phyloP scores from a whole-genome alignment of 2,329 filamentous ascomycete genomes.

The Monosporascus sp. region DNA sequence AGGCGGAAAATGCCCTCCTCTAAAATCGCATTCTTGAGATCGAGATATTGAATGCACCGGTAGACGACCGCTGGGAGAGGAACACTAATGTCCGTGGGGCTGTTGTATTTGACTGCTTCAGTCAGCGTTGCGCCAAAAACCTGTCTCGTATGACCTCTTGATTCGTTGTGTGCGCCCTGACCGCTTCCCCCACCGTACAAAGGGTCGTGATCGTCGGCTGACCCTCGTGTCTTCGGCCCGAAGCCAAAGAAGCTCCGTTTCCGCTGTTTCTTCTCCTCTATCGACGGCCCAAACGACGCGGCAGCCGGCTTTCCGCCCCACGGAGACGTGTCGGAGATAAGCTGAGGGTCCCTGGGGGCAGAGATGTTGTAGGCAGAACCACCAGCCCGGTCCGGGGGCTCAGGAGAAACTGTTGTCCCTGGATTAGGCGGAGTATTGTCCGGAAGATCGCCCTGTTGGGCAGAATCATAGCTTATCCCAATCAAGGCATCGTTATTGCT shows the following conservation, averaged over 20 bases:
- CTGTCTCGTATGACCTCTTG: constrained; percentile 53
- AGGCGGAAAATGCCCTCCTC: constrained; percentile 97
- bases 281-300: constrained; percentile 39
- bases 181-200: constrained; percentile 43
- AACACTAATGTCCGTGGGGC: constrained; percentile 65
- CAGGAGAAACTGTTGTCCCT: constrained; percentile 22
- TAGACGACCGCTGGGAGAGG: constrained; percentile 89
- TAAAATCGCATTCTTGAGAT: constrained; percentile 69
- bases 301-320: constrained; percentile 76
- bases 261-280: constrained; percentile 71
- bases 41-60: constrained; percentile 89
- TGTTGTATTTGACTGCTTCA: constrained; percentile 79
- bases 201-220: constrained; percentile 53
- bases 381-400: constrained; percentile 23
- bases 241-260: constrained; percentile 76
- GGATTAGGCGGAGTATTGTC: constrained; percentile 34
- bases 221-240: constrained; percentile 53
- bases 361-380: constrained; percentile 61
- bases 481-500: constrained; percentile 42
- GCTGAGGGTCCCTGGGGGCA: constrained; percentile 73
- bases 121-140: constrained; percentile 82
- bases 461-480: constrained; percentile 53
- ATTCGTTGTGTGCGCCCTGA: constrained; percentile 35
- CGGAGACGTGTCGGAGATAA: constrained; percentile 74
- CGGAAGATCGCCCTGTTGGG: constrained; percentile 46